A percentile compares a stretch with the other conserved stretches of the same genome.
phyloP scores from a whole-genome alignment of 2,329 filamentous ascomycete species.

The Pseudogymnoascus sp. region DNA sequence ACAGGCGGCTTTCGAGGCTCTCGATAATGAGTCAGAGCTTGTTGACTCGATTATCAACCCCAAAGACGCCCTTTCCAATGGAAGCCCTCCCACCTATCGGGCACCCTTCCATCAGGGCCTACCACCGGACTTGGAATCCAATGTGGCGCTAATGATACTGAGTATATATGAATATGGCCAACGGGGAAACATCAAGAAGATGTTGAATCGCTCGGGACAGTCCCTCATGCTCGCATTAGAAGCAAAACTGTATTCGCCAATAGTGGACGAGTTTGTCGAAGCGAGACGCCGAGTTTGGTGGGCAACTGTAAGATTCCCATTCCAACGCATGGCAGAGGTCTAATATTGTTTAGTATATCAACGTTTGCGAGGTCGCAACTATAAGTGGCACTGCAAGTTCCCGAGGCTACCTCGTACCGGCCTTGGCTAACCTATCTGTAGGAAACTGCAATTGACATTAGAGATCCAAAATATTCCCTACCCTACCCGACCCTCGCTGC shows the following conservation, averaged over 20 bases:
- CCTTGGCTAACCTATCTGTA: conserved; percentile 18
- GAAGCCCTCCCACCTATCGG: conserved; percentile 25
- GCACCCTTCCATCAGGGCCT: conserved; percentile 37
- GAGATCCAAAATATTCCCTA: conserved; percentile 38
- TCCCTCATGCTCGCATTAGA: conserved; percentile 40
- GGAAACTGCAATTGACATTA: conserved; percentile 36
- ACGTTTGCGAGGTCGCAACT: conserved; percentile 42
- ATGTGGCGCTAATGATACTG: conserved; percentile 40
- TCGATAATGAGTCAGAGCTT: conserved; percentile 41
- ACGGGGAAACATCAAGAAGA: conserved; percentile 44
- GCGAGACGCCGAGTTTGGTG: conserved; percentile 42
- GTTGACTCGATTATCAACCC: conserved; percentile 38
- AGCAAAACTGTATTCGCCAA: conserved; percentile 34
- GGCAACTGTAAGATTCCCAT: conserved; percentile 37
- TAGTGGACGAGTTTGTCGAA: conserved; percentile 34
- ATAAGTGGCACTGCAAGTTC: conserved; percentile 39
- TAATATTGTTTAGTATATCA: conserved; percentile 34
- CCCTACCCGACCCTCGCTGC: conserved; percentile 34
- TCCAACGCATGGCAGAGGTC: not conserved
- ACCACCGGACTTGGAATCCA: conserved; percentile 39
- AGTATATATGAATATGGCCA: conserved; percentile 47
- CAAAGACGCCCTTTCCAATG: conserved; percentile 36
- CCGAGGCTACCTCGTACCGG: not conserved
- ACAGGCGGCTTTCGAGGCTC: conserved; percentile 38
- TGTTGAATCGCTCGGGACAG: conserved; percentile 40